Percentiles rank a stretch among this genome's conserved stretches.
These are phyloP conservation scores for Aspergillus flavus DNA, from an alignment of 2,329 filamentous ascomycete species.

Conservation along the genomic window DNA sequence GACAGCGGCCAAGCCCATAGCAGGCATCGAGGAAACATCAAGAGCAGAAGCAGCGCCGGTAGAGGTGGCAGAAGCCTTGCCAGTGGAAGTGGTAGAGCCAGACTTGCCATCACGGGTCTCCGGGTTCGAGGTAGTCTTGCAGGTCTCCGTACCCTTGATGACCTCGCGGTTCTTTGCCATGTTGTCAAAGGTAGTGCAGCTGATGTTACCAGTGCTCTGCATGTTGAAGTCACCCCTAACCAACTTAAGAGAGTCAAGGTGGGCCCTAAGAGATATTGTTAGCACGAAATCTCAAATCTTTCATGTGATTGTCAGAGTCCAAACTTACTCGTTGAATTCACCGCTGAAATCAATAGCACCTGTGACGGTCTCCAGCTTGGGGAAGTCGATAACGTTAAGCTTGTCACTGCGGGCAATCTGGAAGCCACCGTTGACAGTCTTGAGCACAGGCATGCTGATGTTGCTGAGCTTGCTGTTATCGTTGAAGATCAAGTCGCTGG, in stretches of 20 bases:
- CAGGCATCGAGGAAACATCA: constrained; percentile 38
- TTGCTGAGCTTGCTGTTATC: constrained; percentile 65
- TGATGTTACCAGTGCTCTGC: constrained; percentile 66
- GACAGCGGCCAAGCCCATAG: constrained; percentile 46
- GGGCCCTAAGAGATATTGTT: constrained; percentile 57
- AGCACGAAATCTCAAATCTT: constrained; percentile 35
- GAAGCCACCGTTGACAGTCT: constrained; percentile 74
- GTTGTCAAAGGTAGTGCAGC: constrained; percentile 58
- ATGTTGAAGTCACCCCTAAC: constrained; percentile 74
- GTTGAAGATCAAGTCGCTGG: constrained; percentile 59
- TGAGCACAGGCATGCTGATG: constrained; percentile 72
- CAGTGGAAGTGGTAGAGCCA: constrained; percentile 30
- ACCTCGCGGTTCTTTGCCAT: constrained; percentile 39
- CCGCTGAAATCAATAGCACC: constrained; percentile 86
- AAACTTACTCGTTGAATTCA: constrained; percentile 78
- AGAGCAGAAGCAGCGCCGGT: constrained; percentile 42
- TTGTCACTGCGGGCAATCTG: constrained; percentile 88
- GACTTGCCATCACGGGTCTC: constrained; percentile 37
- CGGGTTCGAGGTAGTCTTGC: constrained; percentile 43
- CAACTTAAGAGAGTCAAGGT: constrained; percentile 66
- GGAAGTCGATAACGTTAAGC: constrained; percentile 68
- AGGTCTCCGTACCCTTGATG: constrained; percentile 53
- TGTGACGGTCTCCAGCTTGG: constrained; percentile 66
- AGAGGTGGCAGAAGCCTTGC: constrained; percentile 31
- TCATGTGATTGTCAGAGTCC: background rate